Evolutionary conservation across 306 rosid genomes (phyloP), one percentile per base, ranked within the genome.

Genomic region (Fragaria nilgerrensis): DNA sequence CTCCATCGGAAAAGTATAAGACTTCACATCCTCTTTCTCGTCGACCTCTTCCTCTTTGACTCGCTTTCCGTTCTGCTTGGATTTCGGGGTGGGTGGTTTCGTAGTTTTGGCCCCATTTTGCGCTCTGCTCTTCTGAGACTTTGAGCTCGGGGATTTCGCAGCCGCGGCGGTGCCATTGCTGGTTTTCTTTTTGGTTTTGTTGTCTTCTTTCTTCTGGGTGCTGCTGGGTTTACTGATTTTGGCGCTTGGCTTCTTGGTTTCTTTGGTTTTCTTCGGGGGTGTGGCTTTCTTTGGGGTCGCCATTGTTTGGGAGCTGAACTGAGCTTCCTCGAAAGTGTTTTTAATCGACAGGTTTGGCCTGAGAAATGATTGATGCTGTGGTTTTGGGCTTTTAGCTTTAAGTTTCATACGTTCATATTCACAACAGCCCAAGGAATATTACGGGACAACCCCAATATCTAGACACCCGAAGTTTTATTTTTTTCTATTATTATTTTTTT

Each of bases 1-100:
- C 71, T 86, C 86, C 93, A 95, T 89, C 14, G 97, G 98, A 37
- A 95, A 89, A 14, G 55, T 85, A 22, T 77, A 70, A 74, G 78
- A 52, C 68, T 84, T 89, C 61, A 75, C 86, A 16, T 82, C 92
- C 61, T 76, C 93, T 50, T 59, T 63, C 43, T 74, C 85, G 49
- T 59, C 86, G 10, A 19, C 77, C 55, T 77, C 85, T 19, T 73
- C 84, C 3, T 74, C 82, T 48, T 62, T 67, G 59, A 75, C 52
- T 75, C 79, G 59, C 61, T 82, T 75, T 48, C 52, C 81, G 68
- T 77, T 39, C 23, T 68, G 79, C 81, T 76, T 77, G 6, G 81
- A 78, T 68, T 81, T 82, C 2, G 84, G 29, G 68, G 82, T 68
- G 69, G 53, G 56, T 7, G 64, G 80, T 66, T 80, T 86, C 62